These are phyloP conservation scores for Yamadazyma sp. DNA, from an alignment of 1,139 yeast species.

Conservation along the genomic window DNA sequence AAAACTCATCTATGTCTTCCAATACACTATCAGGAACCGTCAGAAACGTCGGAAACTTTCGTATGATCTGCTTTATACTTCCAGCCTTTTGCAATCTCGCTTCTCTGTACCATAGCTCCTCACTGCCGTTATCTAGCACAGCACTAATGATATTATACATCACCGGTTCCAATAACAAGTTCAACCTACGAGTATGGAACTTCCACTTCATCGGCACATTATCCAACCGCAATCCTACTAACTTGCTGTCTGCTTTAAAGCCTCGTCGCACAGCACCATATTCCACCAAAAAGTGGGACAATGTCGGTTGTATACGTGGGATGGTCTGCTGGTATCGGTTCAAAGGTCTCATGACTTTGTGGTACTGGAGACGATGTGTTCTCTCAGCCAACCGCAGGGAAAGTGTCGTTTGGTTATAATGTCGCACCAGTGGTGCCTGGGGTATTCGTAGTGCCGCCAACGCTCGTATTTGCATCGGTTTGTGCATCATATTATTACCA, in stretches of 20 bases:
- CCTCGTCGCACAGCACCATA: constrained; percentile 4
- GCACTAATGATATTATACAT: constrained; percentile 3
- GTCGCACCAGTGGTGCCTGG: not conserved
- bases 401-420: not conserved
- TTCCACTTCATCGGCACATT: not conserved
- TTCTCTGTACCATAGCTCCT: not conserved
- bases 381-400: constrained; percentile 19
- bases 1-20: not conserved
- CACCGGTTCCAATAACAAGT: constrained; percentile 7
- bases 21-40: not conserved
- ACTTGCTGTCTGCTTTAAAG: too few relatives aligned
- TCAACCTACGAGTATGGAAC: not conserved
- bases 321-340: constrained; percentile 17
- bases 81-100: not conserved
- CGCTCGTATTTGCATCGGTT: constrained; percentile 3
- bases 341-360: constrained; percentile 16
- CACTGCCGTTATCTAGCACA: not conserved
- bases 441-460: not conserved
- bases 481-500: constrained; percentile 2
- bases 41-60: not conserved
- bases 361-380: constrained; percentile 22
- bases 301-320: constrained; percentile 22
- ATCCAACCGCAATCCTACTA: too few relatives aligned
- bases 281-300: constrained; percentile 28
- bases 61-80: not conserved